Conservation (phyloP, 805 yeast genomes). For the Saturnispora sanitii region DNA sequence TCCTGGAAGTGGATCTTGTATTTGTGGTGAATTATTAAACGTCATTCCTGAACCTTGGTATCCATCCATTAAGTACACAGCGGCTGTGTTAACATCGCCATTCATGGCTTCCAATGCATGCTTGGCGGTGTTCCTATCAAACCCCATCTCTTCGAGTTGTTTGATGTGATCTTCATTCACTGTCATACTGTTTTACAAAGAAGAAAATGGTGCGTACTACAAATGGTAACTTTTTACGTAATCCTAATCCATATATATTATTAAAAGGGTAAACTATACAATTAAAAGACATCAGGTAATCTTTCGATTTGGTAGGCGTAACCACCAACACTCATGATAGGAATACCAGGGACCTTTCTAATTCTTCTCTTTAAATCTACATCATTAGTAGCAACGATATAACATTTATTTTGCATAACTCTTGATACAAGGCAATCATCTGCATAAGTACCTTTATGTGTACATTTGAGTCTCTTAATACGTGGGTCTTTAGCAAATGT, state of each 20-base stretch:
- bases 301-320: conserved; percentile 89
- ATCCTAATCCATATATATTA: not conserved
- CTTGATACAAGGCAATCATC: conserved; percentile 94
- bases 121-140: conserved; percentile 18
- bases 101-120: conserved; percentile 26
- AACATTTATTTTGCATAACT: conserved; percentile 93
- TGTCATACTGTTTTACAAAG: conserved; percentile 6
- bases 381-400: conserved; percentile 95
- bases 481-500: conserved; percentile 91
- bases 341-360: conserved; percentile 95
- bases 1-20: conserved; percentile 2
- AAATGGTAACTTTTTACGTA: conserved; percentile 1
- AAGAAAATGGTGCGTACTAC: not conserved
- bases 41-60: conserved; percentile 1
- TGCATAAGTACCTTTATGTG: conserved; percentile 95
- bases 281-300: conserved; percentile 81
- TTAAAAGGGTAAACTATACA: not conserved
- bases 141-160: conserved; percentile 22
- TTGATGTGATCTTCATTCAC: conserved; percentile 18
- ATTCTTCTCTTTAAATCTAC: conserved; percentile 91
- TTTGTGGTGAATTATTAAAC: not conserved
- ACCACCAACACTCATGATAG: conserved; percentile 92
- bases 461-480: conserved; percentile 73
- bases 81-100: conserved; percentile 28
- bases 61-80: conserved; percentile 18